Base-by-base conservation (phyloP, 164 flowering plant species). In the Aristolochia californica region DNA sequence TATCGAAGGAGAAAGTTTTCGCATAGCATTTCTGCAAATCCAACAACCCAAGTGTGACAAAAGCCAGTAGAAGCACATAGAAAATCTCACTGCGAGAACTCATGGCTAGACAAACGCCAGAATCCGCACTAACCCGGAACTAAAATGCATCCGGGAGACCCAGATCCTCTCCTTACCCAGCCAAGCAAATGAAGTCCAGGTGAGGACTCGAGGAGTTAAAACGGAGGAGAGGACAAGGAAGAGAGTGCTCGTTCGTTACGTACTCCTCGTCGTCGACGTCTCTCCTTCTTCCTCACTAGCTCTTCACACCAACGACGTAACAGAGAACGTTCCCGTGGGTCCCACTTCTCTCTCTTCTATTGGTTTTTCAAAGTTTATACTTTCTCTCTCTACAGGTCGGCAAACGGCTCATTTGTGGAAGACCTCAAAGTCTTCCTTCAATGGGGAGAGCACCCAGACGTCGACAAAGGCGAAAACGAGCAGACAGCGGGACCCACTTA, bases 1-100 rank as follows among this genome's bases (percentile, higher is more conserved):
- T 74, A 61, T 77, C 66, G 65, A 84, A 79, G 62, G 73, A 73
- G 73, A 77, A 83, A 62, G 79, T 70, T 15, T 75, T 75, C 38
- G 76, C 85, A 65, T 71, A 51, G 69, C 74, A 63, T 52, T 53
- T 28, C 61, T 5, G 43, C 43, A 57, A 16, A 13, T n/a, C 43
- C 57, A 18, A 54, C 18, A 22, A 11, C 20, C n/a, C 14, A 16
- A 27, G 21, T 12, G 43, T 26, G 18, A 22, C 15, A 15, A 49
- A 49, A 15, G 45, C 21, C 28, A 57, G 14, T 28, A 64, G 28
- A 28, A 50, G 26, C 40, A 57, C 1, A 44, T 43, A 2, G 11
- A 56, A 27, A 40, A 50, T 55, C 23, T 17, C 48, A n/a, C 9
- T 11, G 24, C 20, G 43, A 62, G 64, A 62, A 53, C 20, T 49